These are phyloP conservation scores for Pythium brassicae DNA, from an alignment of 352 stramenopile species.

Conservation along the genomic window DNA sequence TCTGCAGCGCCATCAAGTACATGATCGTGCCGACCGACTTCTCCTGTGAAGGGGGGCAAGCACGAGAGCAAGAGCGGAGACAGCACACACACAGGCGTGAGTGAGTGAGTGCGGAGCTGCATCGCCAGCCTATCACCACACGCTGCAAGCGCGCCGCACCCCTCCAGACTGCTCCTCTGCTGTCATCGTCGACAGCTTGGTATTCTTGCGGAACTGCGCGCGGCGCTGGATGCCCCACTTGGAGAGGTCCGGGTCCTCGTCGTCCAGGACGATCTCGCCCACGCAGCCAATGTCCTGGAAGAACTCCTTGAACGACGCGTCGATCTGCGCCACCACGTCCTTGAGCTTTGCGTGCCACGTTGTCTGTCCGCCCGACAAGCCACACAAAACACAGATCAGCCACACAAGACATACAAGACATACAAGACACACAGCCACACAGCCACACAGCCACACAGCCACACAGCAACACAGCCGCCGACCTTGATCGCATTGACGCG, in stretches of 20 bases:
- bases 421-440: not conserved
- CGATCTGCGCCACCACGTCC: slow-evolving; percentile 74
- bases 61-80: not conserved
- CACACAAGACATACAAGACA: not conserved
- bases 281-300: slow-evolving; percentile 86
- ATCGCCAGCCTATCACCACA: not conserved
- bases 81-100: slow-evolving; percentile 3
- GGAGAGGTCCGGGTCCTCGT: slow-evolving; percentile 75
- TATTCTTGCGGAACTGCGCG: slow-evolving; percentile 83
- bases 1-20: slow-evolving; percentile 89
- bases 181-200: slow-evolving; percentile 81
- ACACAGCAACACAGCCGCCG: not conserved
- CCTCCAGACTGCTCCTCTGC: slow-evolving; percentile 83
- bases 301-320: slow-evolving; percentile 78
- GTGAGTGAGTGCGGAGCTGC: slow-evolving; percentile 1
- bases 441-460: not conserved
- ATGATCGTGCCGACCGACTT: slow-evolving; percentile 90
- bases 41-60: slow-evolving; percentile 45
- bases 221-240: slow-evolving; percentile 86
- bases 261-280: slow-evolving; percentile 76
- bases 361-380: slow-evolving; percentile 29
- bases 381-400: not conserved
- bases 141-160: slow-evolving; percentile 28
- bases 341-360: slow-evolving; percentile 66
- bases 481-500: slow-evolving; percentile 77